Evolutionary conservation across 2,329 filamentous ascomycete species (phyloP).

Genomic region (Dothistroma pini): DNA sequence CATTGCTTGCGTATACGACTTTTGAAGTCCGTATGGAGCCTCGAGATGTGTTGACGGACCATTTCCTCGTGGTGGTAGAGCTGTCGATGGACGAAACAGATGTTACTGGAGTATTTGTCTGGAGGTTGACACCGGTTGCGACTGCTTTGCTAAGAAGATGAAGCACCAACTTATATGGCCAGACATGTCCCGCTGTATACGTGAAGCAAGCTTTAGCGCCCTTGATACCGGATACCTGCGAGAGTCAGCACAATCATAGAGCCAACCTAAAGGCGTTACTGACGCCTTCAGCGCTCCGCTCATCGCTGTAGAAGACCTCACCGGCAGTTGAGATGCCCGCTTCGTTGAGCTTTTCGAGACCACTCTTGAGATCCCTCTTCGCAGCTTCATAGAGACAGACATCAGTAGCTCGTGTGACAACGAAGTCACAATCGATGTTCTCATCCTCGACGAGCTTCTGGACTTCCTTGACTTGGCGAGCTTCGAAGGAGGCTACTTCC

Average conservation of each 20-base stretch:
- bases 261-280: conserved; percentile 2
- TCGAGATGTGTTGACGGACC: conserved; percentile 23
- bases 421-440: conserved; percentile 45
- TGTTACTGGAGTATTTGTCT: conserved; percentile 66
- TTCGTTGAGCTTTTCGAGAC: conserved; percentile 33
- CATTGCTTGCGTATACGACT: conserved; percentile 33
- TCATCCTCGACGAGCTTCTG: conserved; percentile 39
- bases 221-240: conserved; percentile 38
- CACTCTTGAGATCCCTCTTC: conserved; percentile 27
- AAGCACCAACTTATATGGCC: conserved; percentile 32
- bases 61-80: conserved; percentile 2
- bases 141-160: conserved; percentile 25
- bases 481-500: conserved; percentile 35
- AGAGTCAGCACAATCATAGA: conserved; percentile 2
- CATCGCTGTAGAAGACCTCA: conserved; percentile 31
- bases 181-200: conserved; percentile 49
- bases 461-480: conserved; percentile 33
- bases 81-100: conserved; percentile 68
- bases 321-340: conserved; percentile 28
- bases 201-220: conserved; percentile 36
- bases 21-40: conserved; percentile 30
- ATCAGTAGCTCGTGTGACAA: conserved; percentile 41
- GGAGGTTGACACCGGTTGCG: conserved; percentile 61
- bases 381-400: conserved; percentile 34
- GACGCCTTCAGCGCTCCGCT: conserved; percentile 32